Conservation (phyloP, 2,329 filamentous ascomycete genomes). For the Fusarium musae region DNA sequence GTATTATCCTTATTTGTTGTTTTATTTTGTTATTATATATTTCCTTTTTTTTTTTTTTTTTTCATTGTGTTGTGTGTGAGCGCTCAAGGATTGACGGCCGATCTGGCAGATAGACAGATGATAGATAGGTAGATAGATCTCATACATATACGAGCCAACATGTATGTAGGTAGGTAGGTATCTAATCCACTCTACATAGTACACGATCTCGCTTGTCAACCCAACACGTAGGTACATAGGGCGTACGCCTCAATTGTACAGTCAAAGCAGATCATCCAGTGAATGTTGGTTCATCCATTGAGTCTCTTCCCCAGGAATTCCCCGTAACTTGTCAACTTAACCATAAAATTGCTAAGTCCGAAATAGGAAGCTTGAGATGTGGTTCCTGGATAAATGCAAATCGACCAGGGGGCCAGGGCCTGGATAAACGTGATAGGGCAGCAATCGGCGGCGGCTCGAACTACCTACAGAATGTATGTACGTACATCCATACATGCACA, state of each 20-base stretch:
- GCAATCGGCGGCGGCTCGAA: conserved; percentile 20
- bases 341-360: conserved; percentile 27
- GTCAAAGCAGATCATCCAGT: conserved; percentile 5
- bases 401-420: conserved; percentile 15
- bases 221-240: conserved; percentile 6
- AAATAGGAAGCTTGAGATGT: conserved; percentile 31
- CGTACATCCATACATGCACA: background rate
- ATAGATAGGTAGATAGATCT: background rate
- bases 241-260: conserved; percentile 30
- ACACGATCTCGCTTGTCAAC: conserved; percentile 23
- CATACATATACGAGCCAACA: conserved; percentile 17
- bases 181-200: background rate
- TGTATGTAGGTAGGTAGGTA: background rate
- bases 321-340: conserved; percentile 21
- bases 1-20: background rate
- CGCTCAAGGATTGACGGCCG: background rate
- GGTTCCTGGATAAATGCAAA: conserved; percentile 40
- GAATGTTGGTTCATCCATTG: conserved; percentile 22
- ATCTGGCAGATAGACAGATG: conserved; percentile 12
- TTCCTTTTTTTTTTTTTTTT: background rate
- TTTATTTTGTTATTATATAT: background rate
- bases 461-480: background rate
- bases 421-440: conserved; percentile 19
- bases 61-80: background rate
- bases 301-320: conserved; percentile 4